A percentile compares a stretch with the other conserved stretches of the same genome.
Conservation (phyloP, 306 rosid genomes). For the Crataegus laevigata region DNA sequence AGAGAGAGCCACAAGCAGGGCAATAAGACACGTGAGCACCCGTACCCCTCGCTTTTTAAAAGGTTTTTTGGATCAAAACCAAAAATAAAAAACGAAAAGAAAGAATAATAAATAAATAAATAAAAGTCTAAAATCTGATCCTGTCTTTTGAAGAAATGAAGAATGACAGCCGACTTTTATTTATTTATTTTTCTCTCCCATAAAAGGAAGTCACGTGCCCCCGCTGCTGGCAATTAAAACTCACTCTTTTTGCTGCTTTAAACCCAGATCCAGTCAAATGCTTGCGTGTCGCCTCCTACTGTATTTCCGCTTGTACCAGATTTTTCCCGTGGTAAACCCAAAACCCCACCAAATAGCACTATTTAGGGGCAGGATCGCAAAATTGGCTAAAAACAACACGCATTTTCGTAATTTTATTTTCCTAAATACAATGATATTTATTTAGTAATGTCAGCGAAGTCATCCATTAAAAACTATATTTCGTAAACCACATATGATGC, state of each 20-base stretch:
- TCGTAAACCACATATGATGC: no score
- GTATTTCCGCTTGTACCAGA: not conserved
- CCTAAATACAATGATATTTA: no score
- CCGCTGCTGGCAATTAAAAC: conserved; percentile 1
- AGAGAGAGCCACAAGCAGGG: conserved; percentile 7
- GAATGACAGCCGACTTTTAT: not conserved
- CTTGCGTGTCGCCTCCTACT: not conserved
- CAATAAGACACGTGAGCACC: conserved; percentile 29
- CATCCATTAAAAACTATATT: no score
- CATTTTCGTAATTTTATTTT: no score
- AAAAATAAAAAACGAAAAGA: not conserved
- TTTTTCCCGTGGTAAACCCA: not conserved
- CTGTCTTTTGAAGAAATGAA: not conserved
- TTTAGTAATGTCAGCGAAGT: no score
- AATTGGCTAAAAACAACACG: no score
- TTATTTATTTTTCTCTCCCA: not conserved
- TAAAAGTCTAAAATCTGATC: conserved; percentile 1
- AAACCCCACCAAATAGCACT: not conserved
- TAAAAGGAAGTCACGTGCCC: conserved; percentile 34
- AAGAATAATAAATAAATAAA: not conserved
- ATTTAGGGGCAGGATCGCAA: not conserved
- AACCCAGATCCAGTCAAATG: conserved; percentile 20
- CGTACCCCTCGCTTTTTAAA: conserved; percentile 26
- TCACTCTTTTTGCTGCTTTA: not conserved
- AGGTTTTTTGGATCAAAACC: not conserved